Evolutionary conservation across 2,329 filamentous ascomycete species (phyloP).

Genomic region (Berkeleyomyces rouxiae): DNA sequence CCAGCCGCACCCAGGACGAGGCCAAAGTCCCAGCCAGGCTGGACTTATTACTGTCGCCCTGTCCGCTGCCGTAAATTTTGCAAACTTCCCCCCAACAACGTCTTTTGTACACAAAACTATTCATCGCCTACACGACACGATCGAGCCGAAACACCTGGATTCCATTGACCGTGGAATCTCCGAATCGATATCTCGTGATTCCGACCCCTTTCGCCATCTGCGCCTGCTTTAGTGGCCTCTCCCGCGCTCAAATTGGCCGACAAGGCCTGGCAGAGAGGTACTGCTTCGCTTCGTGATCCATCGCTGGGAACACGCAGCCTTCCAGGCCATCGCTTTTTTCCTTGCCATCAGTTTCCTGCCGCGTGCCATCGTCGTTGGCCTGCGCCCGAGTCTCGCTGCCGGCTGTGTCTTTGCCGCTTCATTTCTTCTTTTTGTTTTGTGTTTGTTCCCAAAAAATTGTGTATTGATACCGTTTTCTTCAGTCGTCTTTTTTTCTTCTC

Average conservation of each 20-base stretch:
- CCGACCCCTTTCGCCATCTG: background rate
- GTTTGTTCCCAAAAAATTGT: background rate
- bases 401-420: background rate
- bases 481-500: background rate
- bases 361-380: background rate
- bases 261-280: constrained; percentile 8
- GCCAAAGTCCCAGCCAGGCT: constrained; percentile 13
- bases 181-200: constrained; percentile 10
- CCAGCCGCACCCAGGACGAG: constrained; percentile 12
- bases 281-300: constrained; percentile 7
- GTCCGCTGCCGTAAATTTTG: constrained; percentile 15
- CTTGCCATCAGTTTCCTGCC: background rate
- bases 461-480: constrained; percentile 1
- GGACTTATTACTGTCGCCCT: constrained; percentile 11
- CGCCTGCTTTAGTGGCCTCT: background rate
- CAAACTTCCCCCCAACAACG: constrained; percentile 13
- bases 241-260: constrained; percentile 3
- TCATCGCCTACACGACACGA: constrained; percentile 10
- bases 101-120: constrained; percentile 1
- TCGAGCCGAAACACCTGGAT: constrained; percentile 12
- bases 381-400: background rate
- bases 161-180: constrained; percentile 11
- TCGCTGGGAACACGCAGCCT: background rate
- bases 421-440: constrained; percentile 3
- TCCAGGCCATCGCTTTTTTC: background rate